A percentile compares a stretch with the other conserved stretches of the same genome.
These are phyloP conservation scores for Apiotrichum siamense DNA, from an alignment of 1,284 basidiomycete genomes.

Conservation along the genomic window DNA sequence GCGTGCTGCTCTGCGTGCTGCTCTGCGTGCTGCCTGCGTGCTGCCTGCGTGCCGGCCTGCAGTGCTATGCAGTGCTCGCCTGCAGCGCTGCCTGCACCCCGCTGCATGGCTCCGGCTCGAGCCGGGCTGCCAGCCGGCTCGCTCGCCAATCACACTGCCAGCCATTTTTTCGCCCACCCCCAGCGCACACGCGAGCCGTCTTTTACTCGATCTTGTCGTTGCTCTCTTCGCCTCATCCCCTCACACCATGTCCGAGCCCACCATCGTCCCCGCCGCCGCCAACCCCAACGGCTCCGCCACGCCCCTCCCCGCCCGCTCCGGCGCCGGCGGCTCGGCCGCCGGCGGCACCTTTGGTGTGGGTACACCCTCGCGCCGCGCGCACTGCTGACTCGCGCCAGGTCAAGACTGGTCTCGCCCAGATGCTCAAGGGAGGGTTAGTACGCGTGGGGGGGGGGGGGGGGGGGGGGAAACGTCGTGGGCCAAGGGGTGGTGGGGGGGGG, in stretches of 20 bases:
- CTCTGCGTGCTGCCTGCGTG: no score
- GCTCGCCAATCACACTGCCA: no score
- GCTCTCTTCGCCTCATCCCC: neutral
- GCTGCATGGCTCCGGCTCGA: no score
- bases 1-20: no score
- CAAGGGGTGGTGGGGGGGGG: neutral
- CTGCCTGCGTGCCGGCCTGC: no score
- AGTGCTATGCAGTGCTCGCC: no score
- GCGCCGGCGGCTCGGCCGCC: constrained; percentile 36
- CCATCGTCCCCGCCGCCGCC: constrained; percentile 9
- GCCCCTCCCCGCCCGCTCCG: constrained; percentile 11
- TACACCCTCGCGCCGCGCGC: no score
- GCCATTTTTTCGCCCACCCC: no score
- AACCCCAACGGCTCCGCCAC: constrained; percentile 11
- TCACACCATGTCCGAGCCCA: constrained; percentile 17
- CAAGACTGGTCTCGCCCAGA: constrained; percentile 89
- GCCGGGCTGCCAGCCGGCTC: no score
- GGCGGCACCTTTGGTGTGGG: constrained; percentile 81
- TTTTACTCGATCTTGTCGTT: neutral
- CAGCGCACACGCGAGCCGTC: no score
- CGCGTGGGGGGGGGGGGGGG: neutral
- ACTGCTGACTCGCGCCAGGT: constrained; percentile 57
- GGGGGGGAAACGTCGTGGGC: no score
- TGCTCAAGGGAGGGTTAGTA: constrained; percentile 66
- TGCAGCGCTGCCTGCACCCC: no score